A percentile compares a stretch with the other conserved stretches of the same genome.
Evolutionary conservation across 2,329 filamentous ascomycete species (phyloP).

Genomic region (Cadophora sp.): DNA sequence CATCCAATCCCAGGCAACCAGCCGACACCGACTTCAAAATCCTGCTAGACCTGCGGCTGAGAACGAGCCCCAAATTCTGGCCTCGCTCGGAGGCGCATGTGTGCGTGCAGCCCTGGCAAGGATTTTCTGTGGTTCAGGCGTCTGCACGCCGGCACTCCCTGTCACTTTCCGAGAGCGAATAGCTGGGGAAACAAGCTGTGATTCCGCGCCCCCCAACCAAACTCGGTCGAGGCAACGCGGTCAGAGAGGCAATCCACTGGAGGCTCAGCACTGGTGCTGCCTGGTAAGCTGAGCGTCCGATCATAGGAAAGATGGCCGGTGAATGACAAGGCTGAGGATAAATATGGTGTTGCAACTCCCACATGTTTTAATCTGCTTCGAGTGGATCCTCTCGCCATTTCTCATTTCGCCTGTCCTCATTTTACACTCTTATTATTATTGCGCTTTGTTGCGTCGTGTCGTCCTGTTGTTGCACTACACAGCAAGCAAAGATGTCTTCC

Average conservation of each 20-base stretch:
- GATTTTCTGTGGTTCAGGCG: constrained; percentile 14
- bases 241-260: constrained; percentile 11
- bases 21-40: not conserved
- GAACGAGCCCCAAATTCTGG: constrained; percentile 11
- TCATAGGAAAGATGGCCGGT: constrained; percentile 10
- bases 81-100: not conserved
- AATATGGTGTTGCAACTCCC: not conserved
- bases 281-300: constrained; percentile 3
- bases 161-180: constrained; percentile 18
- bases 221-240: constrained; percentile 21
- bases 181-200: not conserved
- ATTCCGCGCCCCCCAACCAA: no score
- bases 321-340: constrained; percentile 26
- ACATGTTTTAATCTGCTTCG: not conserved
- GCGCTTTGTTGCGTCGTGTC: not conserved
- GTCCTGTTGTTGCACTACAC: not conserved
- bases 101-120: constrained; percentile 20
- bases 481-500: constrained; percentile 18
- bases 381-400: not conserved
- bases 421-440: not conserved
- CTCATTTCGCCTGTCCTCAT: not conserved
- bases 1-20: not conserved
- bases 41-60: constrained; percentile 13
- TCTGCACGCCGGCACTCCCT: constrained; percentile 5
- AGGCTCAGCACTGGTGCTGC: constrained; percentile 16